Conservation (phyloP, 305 asterid genomes). For the Petunia hybrid region DNA sequence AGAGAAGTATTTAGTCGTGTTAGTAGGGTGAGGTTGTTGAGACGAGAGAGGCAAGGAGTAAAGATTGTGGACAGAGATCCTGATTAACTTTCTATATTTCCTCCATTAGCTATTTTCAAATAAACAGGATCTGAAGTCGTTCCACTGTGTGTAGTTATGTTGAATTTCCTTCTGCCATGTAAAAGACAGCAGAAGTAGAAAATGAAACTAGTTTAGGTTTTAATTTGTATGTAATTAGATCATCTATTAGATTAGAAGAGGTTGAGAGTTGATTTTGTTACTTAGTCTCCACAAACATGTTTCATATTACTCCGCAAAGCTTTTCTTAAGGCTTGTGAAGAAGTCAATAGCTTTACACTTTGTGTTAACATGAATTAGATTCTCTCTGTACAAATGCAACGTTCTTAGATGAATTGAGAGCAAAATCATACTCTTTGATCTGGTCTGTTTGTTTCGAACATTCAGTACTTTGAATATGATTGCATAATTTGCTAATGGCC, state of each 20-base stretch:
- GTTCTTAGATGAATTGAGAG: not conserved
- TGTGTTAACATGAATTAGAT: not conserved
- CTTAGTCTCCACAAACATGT: slow-evolving; percentile 18
- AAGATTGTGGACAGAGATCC: slow-evolving; percentile 52
- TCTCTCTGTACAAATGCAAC: not conserved
- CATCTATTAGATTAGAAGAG: slow-evolving; percentile 1
- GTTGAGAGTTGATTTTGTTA: not conserved
- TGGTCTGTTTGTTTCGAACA: not conserved
- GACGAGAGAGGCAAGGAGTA: slow-evolving; percentile 64
- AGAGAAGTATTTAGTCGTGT: slow-evolving; percentile 47
- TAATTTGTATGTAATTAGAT: not conserved
- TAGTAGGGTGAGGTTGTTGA: slow-evolving; percentile 65
- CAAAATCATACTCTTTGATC: slow-evolving; percentile 9
- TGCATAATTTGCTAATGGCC: not conserved
- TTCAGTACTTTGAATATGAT: not conserved
- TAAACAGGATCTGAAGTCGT: not conserved
- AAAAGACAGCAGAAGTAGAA: not conserved
- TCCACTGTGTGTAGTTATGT: slow-evolving; percentile 9
- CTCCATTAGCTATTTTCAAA: not conserved
- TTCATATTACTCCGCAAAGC: not conserved
- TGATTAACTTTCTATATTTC: slow-evolving; percentile 2
- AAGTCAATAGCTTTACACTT: not conserved
- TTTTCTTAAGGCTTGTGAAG: not conserved
- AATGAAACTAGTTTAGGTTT: not conserved
- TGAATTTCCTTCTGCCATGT: not conserved